Evolutionary conservation across 2,329 filamentous ascomycete genomes (phyloP), one percentile per base, ranked within the genome.

Genomic region (Fusarium heterosporum): DNA sequence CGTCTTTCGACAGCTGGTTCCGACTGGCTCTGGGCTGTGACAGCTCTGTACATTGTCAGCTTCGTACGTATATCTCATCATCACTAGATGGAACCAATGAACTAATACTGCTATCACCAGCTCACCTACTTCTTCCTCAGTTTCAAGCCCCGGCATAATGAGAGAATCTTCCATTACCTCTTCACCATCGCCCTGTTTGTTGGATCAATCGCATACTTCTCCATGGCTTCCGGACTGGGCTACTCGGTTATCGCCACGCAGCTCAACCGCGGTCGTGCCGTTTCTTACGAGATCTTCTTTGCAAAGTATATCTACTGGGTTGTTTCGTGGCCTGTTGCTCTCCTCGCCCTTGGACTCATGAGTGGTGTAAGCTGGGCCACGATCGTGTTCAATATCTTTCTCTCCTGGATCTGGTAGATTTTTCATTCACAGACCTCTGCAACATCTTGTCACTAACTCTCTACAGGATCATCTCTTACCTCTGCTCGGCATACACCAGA

Each of bases 121-220:
- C 68, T 86, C n/a, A 70, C 55, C 58, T 77, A 80, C 69, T 77
- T 77, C 41, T 77, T 70, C 22, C 73, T 82, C 7, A 79, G 78
- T 61, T 79, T 83, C 71, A 73, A 77, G 12, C 79, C 83, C 36
- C 78, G 76, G 41, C 74, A 79, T 36, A 81, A 81, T 50, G 83
- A 87, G 72, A 81, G 79, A 68, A 80, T 87, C 69, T 87, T 87
- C 78, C 84, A 87, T 77, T 86, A 87, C 73, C 76, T 86, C 64
- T 84, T 85, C 73, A 79, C 76, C 66, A 77, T 85, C 51, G 79
- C 80, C 34, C 78, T 83, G 39, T 77, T 87, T 11, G 80, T 81
- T 61, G 84, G 83, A 55, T 72, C 81, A 19, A 78, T 85, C 64
- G 72, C 79, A 50, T 87, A 87, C 79, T 87, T 77, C 64, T 78